Evolutionary conservation across 164 flowering plant genomes (phyloP), one percentile per base, ranked within the genome.

Genomic region (Cinnamomum chago): DNA sequence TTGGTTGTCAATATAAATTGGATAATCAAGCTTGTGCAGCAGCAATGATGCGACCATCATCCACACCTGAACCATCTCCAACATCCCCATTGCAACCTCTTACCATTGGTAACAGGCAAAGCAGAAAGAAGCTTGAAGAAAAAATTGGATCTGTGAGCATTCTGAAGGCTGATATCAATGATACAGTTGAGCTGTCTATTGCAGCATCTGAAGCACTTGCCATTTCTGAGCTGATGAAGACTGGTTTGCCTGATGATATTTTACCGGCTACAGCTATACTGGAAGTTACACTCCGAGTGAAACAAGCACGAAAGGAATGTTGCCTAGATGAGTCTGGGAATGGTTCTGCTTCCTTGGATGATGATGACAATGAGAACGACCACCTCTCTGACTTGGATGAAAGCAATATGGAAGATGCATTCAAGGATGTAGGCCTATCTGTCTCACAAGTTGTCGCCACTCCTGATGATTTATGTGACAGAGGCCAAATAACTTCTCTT

Each of bases 131-230:
- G 58, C 52, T 50, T 79, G 72, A 76, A 72, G 76, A 73, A 72
- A 79, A 78, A 47, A 40, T 20, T 18, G 65, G 75, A 27, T 50
- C 17, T 55, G 71, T 69, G 50, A 62, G 20, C 66, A 75, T 52
- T 22, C 70, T 78, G 64, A 79, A 58, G 75, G 72, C 75, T 73
- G 87, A 87, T 70, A 65, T 84, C 7, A 23, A 66, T 74, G 86
- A 84, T 82, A 88, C 90, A 23, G 83, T 92, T 74, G 96, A 94
- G 77, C 86, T 91, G 67, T 84, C 90, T 72, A 76, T 91, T 82
- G 89, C 91, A 70, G 98, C 97, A 79, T 92, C 97, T 65, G 98
- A 94, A 80, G 96, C 98, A 67, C 73, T 92, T 70, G 86, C 79
- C 68, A 89, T 94, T 76, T 88, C 91, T 83, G 95, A 91, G 70